A percentile compares a stretch with the other conserved stretches of the same genome.
Conservation (phyloP, 1,284 basidiomycete genomes). For the Fistulinella cinereoalba region DNA sequence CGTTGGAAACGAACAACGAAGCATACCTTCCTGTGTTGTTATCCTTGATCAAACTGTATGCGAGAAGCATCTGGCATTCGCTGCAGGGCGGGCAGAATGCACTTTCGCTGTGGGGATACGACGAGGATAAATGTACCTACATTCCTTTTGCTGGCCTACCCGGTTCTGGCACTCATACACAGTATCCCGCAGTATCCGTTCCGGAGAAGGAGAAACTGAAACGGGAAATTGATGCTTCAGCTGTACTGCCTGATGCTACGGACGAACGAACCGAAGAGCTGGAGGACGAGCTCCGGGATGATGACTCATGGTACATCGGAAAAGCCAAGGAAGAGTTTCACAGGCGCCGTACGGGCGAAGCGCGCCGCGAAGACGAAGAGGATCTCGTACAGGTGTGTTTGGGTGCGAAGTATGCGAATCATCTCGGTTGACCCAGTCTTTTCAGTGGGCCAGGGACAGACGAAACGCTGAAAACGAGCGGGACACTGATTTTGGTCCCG, state of each 20-base stretch:
- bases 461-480: conserved; percentile 67
- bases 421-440: conserved; percentile 7
- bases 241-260: conserved; percentile 14
- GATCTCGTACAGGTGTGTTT: conserved; percentile 66
- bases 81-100: conserved; percentile 66
- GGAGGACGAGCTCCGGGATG: conserved; percentile 40
- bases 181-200: conserved; percentile 26
- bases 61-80: conserved; percentile 81
- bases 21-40: conserved; percentile 87
- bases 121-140: conserved; percentile 50
- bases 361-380: conserved; percentile 50
- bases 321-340: conserved; percentile 74
- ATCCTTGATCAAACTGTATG: conserved; percentile 80
- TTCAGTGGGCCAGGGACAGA: conserved; percentile 72
- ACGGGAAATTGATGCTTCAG: conserved; percentile 26
- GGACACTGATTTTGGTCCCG: conserved; percentile 71
- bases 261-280: conserved; percentile 29
- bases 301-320: conserved; percentile 73
- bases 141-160: too few relatives aligned
- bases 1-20: conserved; percentile 82
- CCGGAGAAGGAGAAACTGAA: conserved; percentile 20
- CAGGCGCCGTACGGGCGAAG: conserved; percentile 46
- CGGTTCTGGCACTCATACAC: too few relatives aligned
- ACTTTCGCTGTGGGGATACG: conserved; percentile 57
- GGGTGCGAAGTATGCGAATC: neutral